Conservation (phyloP, 2,329 filamentous ascomycete species). For the Ophiostoma novo-ulmi region DNA sequence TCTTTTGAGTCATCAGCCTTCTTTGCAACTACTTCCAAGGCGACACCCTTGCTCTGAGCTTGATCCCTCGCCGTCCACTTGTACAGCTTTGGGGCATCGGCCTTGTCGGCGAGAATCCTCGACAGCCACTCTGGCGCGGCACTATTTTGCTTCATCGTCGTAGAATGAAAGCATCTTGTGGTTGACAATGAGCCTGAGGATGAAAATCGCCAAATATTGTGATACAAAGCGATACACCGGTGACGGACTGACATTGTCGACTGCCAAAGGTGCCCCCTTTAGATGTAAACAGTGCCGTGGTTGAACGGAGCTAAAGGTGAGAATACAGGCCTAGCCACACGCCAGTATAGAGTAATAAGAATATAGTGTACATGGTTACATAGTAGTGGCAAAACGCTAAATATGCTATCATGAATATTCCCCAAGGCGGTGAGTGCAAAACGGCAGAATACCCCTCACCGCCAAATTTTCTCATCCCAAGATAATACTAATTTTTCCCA, state of each 20-base stretch:
- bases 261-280: background rate
- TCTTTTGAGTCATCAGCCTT: slow-evolving; percentile 21
- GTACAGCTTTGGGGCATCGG: slow-evolving; percentile 22
- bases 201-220: background rate
- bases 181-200: background rate
- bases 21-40: background rate
- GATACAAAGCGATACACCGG: background rate
- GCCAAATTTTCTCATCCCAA: background rate
- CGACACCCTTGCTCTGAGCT: background rate
- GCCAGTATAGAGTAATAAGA: background rate
- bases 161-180: background rate
- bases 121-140: slow-evolving; percentile 23
- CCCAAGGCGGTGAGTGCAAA: background rate
- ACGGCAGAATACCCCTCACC: slow-evolving; percentile 12
- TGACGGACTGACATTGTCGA: background rate
- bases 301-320: background rate
- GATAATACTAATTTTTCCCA: background rate
- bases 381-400: background rate
- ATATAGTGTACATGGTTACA: background rate
- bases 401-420: background rate
- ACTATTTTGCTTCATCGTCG: background rate
- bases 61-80: background rate
- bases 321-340: background rate
- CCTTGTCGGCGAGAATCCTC: slow-evolving; percentile 13
- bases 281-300: slow-evolving; percentile 3